A percentile compares a stretch with the other conserved stretches of the same genome.
phyloP scores from a whole-genome alignment of 192 early-diverging fungal genomes.

The Linnemannia hyalina region DNA sequence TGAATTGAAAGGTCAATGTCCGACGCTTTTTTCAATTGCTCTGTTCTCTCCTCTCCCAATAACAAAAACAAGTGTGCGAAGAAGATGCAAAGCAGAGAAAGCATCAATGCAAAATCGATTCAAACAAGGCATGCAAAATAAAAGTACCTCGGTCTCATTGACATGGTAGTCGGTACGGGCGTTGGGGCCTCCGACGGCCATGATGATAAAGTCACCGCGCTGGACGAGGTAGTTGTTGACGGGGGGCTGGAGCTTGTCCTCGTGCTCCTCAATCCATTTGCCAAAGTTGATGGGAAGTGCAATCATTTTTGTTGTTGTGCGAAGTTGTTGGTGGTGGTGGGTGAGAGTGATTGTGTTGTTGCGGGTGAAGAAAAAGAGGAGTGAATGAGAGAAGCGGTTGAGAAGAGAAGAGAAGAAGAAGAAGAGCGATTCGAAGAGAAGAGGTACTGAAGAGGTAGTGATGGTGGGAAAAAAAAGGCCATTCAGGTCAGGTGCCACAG shows the following conservation, averaged over 20 bases:
- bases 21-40: constrained; percentile 4
- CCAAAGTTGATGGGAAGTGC: constrained; percentile 90
- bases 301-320: constrained; percentile 54
- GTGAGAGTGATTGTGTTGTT: not conserved
- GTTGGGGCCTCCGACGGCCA: constrained; percentile 96
- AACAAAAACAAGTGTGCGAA: not conserved
- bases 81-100: not conserved
- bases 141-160: constrained; percentile 90
- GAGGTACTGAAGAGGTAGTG: not conserved
- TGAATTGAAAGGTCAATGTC: not conserved
- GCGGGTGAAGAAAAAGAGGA: not conserved
- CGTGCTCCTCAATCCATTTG: constrained; percentile 88
- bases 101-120: not conserved
- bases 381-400: constrained; percentile 2
- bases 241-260: constrained; percentile 89
- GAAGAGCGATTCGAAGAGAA: not conserved
- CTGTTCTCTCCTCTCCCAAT: not conserved
- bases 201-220: constrained; percentile 87
- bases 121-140: not conserved
- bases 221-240: constrained; percentile 94
- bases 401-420: not conserved
- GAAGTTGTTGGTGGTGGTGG: not conserved
- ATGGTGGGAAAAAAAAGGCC: constrained; percentile 9
- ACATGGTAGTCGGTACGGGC: constrained; percentile 96
- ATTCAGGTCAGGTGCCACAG: constrained; percentile 5